These are phyloP conservation scores for Pascua sp. DNA, from an alignment of 1,284 basidiomycete species.

Conservation along the genomic window DNA sequence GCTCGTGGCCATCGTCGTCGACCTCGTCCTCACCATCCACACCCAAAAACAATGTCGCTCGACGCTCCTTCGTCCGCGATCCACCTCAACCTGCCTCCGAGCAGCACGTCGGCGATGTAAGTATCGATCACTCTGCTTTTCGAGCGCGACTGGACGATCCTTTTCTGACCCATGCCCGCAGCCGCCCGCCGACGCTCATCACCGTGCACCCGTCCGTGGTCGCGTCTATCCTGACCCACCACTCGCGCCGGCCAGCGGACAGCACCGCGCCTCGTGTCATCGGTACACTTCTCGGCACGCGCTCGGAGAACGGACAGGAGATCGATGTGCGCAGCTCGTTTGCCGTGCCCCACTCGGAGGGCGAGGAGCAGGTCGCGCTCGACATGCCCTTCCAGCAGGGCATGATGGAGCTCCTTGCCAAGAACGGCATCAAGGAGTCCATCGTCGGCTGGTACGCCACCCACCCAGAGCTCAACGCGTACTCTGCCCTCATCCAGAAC, in stretches of 20 bases:
- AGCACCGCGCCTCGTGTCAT: conserved; percentile 65
- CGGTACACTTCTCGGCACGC: conserved; percentile 86
- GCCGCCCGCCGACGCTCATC: conserved; percentile 66
- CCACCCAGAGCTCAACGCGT: conserved; percentile 83
- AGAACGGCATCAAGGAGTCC: conserved; percentile 48
- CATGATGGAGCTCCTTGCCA: conserved; percentile 75
- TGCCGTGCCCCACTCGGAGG: conserved; percentile 87
- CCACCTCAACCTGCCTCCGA: conserved; percentile 45
- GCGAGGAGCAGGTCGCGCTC: conserved; percentile 84
- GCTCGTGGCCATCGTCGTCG: background rate
- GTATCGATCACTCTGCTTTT: conserved; percentile 6
- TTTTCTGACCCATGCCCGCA: conserved; percentile 13
- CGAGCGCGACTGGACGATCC: background rate
- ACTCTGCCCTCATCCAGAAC: conserved; percentile 97
- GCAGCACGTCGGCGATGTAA: conserved; percentile 37
- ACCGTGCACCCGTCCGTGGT: conserved; percentile 89
- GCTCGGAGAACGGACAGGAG: conserved; percentile 64
- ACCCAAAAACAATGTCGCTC: conserved; percentile 39
- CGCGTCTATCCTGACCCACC: conserved; percentile 95
- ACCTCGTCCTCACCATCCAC: conserved; percentile 1
- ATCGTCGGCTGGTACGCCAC: conserved; percentile 68
- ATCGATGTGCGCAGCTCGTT: conserved; percentile 74
- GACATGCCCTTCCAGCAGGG: conserved; percentile 94
- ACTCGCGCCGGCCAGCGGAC: conserved; percentile 76
- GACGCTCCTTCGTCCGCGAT: conserved; percentile 45